Base-by-base conservation (phyloP, 305 asterid species). In the Striga hermonthica region DNA sequence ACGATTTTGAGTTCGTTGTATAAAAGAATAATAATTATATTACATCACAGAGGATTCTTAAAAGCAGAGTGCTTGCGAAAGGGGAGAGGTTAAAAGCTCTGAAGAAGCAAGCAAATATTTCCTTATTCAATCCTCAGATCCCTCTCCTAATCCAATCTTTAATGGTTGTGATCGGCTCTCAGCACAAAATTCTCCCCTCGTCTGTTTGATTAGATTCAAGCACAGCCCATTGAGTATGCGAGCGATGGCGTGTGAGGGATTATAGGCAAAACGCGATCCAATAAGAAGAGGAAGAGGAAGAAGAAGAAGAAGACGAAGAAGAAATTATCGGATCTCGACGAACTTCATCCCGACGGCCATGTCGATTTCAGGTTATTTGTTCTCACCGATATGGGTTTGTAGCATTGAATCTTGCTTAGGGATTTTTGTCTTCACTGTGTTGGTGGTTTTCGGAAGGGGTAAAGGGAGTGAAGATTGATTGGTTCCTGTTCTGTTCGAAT, bases 321-420 rank as follows among this genome's bases (percentile, higher is more conserved):
- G 31, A 22, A 22, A 22, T 22, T 22, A 22, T 53, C 49, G 35
- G 74, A 43, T 53, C 60, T 73, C 68, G 68, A 52, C 47, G n/a
- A 57, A 56, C 7, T 7, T 15, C 67, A 78, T 22, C 60, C 61
- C 57, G 66, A 67, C 22, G 53, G 73, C 74, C 73, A 73, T 79
- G 81, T 67, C 79, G 75, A 79, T 79, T 69, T 73, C 84, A 7
- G 81, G 84, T 67, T 60, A 64, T 77, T 71, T 67, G 34, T 57
- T 38, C 9, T 31, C 14, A 44, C 64, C 34, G 9, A 16, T 7
- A 0, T 45, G 48, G 48, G 7, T 22, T 13, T 35, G 31, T 31
- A 0, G 34, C 34, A 10, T 22, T 50, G 45, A 9, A 41, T 62
- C 13, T 69, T 69, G 35, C 43, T 66, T 44, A 15, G 47, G 31